Base-by-base conservation (phyloP, 2,329 filamentous ascomycete species). In the Pestalotiopsis sp. region DNA sequence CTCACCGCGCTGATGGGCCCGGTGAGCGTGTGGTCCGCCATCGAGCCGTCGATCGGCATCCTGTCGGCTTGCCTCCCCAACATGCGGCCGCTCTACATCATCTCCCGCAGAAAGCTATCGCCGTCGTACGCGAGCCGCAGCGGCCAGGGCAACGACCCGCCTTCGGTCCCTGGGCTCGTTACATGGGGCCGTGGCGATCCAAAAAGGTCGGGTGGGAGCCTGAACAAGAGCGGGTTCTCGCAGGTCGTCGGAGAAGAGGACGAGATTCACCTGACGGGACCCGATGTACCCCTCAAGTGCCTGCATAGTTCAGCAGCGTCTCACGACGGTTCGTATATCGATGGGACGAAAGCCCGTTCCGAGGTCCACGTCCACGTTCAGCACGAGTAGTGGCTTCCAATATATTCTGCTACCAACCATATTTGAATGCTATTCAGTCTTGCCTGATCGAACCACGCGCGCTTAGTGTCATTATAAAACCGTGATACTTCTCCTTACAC, bases 1-100 rank as follows among this genome's bases (percentile, higher is more conserved):
- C 11, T 59, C 13, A 59, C 57, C 13, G 23, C 57, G 20, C 57
- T 59, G 17, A 59, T 59, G 57, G 57, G 57, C 20, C 57, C 57
- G n/a, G 57, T 27, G 23, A 59, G 57, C 57, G 57, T 59, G 11
- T 59, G 57, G 57, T 59, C 57, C 57, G 57, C 57, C 57, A 59
- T 59, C 25, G 57, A 59, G 27, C 57, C 57, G 11, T 59, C 57
- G 11, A 59, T 59, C 20, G 57, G 57, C 27, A 59, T 59, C 23
- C 20, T 59, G 23, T 59, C 57, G 13, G 57, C 57, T 17, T 59
- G 25, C 57, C 57, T 59, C n/a, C 57, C 57, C 57, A 59, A 59
- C 57, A 59, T 59, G 57, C 23, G 57, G 17, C 57, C 57, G 13
- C 57, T 59, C 11, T 59, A 27, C 9, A 36, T 59, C 57, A 59